These are phyloP conservation scores for Lactarius akahatsu DNA, from an alignment of 768 basidiomycete genomes.

Conservation along the genomic window DNA sequence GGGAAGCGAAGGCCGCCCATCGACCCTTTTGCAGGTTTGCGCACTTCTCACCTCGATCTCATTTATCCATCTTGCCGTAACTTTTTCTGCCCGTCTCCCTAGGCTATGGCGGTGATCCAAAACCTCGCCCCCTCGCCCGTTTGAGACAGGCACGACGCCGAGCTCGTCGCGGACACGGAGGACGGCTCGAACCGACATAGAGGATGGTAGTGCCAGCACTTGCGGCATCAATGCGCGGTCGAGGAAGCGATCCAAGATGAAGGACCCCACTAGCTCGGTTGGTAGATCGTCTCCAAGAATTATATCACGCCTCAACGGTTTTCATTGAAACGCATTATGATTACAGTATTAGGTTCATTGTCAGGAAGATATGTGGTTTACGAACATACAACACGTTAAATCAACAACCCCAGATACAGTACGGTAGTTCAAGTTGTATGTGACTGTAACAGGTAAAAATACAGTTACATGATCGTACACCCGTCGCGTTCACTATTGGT, in stretches of 20 bases:
- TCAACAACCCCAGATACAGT: constrained; percentile 33
- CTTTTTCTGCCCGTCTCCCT: background rate
- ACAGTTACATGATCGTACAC: constrained; percentile 65
- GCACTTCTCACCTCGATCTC: background rate
- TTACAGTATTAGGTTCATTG: constrained; percentile 5
- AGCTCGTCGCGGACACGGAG: background rate
- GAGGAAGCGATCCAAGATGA: constrained; percentile 24
- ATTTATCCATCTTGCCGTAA: background rate
- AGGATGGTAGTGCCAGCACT: background rate
- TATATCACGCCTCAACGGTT: background rate
- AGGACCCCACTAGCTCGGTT: constrained; percentile 12
- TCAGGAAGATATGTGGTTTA: background rate
- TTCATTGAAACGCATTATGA: background rate
- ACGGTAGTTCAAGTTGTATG: constrained; percentile 7
- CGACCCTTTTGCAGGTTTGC: constrained; percentile 68
- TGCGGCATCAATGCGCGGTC: constrained; percentile 14
- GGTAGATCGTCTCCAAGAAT: constrained; percentile 17
- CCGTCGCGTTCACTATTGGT: constrained; percentile 50
- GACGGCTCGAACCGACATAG: background rate
- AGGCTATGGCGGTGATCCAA: constrained; percentile 39
- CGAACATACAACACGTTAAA: constrained; percentile 32
- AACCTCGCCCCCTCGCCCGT: background rate
- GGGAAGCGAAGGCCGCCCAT: constrained; percentile 50
- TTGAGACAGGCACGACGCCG: constrained; percentile 4
- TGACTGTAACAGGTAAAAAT: constrained; percentile 18